These are phyloP conservation scores for Hanseniaspora thailandica DNA, from an alignment of 805 yeast genomes.

Conservation along the genomic window DNA sequence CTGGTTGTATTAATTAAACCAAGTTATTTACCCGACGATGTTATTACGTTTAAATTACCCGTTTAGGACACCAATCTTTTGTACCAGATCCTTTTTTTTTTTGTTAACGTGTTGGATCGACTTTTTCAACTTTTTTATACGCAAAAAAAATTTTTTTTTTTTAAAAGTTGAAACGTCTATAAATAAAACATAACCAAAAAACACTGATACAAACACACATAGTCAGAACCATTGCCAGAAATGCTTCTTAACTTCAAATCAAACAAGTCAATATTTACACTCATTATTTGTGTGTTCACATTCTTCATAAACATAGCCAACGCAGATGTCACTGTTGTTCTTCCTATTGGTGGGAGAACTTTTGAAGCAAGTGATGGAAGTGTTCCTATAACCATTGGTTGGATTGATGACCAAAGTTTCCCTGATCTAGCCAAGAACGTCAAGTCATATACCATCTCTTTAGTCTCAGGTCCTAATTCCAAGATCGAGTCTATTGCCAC, in stretches of 20 bases:
- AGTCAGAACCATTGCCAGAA: not conserved
- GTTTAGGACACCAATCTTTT: not conserved
- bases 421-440: slow-evolving; percentile 38
- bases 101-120: too few species aligned
- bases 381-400: slow-evolving; percentile 28
- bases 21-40: too few species aligned
- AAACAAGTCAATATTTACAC: not conserved
- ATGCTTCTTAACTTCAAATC: not conserved
- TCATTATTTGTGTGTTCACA: not conserved
- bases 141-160: too few species aligned
- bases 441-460: slow-evolving; percentile 36
- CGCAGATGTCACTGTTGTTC: slow-evolving; percentile 12
- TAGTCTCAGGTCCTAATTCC: slow-evolving; percentile 59
- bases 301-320: not conserved
- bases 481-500: slow-evolving; percentile 34
- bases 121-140: too few species aligned
- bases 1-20: too few species aligned
- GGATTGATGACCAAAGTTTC: slow-evolving; percentile 43
- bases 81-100: not conserved
- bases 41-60: too few species aligned
- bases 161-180: not conserved
- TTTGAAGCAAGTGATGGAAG: slow-evolving; percentile 20
- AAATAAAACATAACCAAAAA: not conserved
- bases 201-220: not conserved
- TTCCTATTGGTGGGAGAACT: slow-evolving; percentile 15